phyloP scores from a whole-genome alignment of 2,329 filamentous ascomycete genomes.

The Plectosphaerella cucumerina region DNA sequence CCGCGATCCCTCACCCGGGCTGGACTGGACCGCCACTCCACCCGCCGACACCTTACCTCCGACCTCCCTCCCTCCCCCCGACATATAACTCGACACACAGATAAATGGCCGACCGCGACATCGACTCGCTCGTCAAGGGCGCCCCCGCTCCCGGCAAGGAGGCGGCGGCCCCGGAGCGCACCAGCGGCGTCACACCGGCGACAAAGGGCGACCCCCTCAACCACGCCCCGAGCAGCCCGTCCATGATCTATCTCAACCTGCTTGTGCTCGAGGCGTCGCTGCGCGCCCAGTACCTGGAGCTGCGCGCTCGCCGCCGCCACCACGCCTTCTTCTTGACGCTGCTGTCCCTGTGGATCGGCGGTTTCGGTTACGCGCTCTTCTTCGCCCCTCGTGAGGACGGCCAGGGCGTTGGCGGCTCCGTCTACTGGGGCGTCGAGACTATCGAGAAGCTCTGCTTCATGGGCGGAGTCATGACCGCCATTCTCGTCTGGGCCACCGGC shows the following conservation, averaged over 20 bases:
- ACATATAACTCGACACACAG: slow-evolving; percentile 7
- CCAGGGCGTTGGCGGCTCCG: slow-evolving; percentile 81
- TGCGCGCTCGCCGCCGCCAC: slow-evolving; percentile 82
- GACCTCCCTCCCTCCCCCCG: background rate
- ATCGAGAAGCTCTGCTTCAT: slow-evolving; percentile 88
- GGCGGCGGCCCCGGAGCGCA: slow-evolving; percentile 19
- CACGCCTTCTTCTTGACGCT: slow-evolving; percentile 89
- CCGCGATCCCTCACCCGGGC: slow-evolving; percentile 1
- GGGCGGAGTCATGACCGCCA: slow-evolving; percentile 80
- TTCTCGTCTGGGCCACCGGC: slow-evolving; percentile 89
- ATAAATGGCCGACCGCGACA: slow-evolving; percentile 53
- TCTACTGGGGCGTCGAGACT: slow-evolving; percentile 95
- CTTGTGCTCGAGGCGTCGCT: slow-evolving; percentile 94
- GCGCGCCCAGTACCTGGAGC: slow-evolving; percentile 85
- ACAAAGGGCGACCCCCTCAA: slow-evolving; percentile 65
- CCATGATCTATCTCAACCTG: slow-evolving; percentile 97
- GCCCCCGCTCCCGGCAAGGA: slow-evolving; percentile 63
- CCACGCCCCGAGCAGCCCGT: slow-evolving; percentile 81
- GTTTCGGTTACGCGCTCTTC: slow-evolving; percentile 88
- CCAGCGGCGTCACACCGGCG: slow-evolving; percentile 38
- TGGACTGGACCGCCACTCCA: slow-evolving; percentile 3
- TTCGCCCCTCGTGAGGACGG: slow-evolving; percentile 95
- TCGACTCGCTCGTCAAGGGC: slow-evolving; percentile 92
- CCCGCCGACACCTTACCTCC: slow-evolving; percentile 3
- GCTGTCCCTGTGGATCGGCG: slow-evolving; percentile 73